phyloP scores from a whole-genome alignment of 352 stramenopile species.

The Pythium vanterpoolii region DNA sequence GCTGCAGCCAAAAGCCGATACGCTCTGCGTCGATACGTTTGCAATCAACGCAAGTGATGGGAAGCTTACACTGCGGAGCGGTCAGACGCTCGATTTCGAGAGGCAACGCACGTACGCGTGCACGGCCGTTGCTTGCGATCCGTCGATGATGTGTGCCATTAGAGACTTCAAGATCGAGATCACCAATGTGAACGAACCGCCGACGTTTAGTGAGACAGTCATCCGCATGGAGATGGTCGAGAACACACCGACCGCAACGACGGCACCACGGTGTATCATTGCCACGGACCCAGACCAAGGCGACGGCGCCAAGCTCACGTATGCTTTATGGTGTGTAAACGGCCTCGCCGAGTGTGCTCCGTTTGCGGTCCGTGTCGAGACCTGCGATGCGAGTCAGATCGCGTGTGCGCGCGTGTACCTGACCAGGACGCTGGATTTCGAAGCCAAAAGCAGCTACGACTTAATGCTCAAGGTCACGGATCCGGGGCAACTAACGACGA shows the following conservation, averaged over 20 bases:
- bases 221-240: conserved; percentile 39
- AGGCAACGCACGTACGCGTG: conserved; percentile 34
- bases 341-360: conserved; percentile 26
- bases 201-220: conserved; percentile 31
- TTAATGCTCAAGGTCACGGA: conserved; percentile 39
- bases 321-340: conserved; percentile 34
- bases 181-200: conserved; percentile 51
- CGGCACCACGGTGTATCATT: conserved; percentile 34
- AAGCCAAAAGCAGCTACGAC: conserved; percentile 33
- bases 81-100: conserved; percentile 40
- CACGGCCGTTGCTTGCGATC: conserved; percentile 52
- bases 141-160: conserved; percentile 40
- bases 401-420: conserved; percentile 42
- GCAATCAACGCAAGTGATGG: conserved; percentile 28
- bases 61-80: conserved; percentile 28
- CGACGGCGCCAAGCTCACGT: conserved; percentile 34
- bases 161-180: conserved; percentile 41
- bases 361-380: conserved; percentile 37
- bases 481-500: conserved; percentile 19
- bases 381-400: conserved; percentile 31
- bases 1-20: conserved; percentile 50
- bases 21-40: conserved; percentile 47
- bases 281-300: conserved; percentile 43
- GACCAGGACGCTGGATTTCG: conserved; percentile 35
- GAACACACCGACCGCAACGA: conserved; percentile 19